phyloP scores from a whole-genome alignment of 192 early-diverging fungal genomes.

The Backusella australiensis region DNA sequence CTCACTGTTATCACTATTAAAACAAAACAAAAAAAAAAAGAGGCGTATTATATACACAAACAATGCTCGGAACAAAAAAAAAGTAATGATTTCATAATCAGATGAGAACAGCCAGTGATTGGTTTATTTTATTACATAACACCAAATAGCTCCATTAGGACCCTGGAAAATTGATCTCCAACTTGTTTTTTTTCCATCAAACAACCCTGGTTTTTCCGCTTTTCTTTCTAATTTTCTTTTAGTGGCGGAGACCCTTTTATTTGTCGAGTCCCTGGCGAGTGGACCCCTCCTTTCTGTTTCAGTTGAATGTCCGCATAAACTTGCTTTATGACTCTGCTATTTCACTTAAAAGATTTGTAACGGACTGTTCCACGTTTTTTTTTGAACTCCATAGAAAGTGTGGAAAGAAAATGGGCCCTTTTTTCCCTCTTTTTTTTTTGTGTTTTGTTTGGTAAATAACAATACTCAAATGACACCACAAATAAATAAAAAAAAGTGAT shows the following conservation, averaged over 20 bases:
- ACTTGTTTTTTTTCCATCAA: neutral
- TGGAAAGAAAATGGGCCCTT: neutral
- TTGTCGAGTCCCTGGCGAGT: constrained; percentile 1
- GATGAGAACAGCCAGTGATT: neutral
- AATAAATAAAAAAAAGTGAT: neutral
- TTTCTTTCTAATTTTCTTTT: neutral
- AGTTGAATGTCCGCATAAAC: neutral
- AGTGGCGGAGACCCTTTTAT: constrained; percentile 3
- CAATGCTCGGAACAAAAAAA: neutral
- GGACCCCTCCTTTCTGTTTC: constrained; percentile 1
- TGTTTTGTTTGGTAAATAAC: neutral
- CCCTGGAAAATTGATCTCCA: constrained; percentile 6
- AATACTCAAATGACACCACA: neutral
- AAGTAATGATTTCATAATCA: constrained; percentile 5
- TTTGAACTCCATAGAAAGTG: neutral
- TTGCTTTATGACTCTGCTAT: neutral
- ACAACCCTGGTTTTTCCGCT: constrained; percentile 6
- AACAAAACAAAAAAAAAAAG: neutral
- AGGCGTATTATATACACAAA: neutral
- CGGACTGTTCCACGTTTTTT: neutral
- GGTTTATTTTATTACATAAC: constrained; percentile 4
- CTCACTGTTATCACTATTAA: neutral
- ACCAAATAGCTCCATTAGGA: neutral
- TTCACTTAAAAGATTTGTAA: neutral
- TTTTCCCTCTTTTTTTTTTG: neutral